Conservation (phyloP, 208 protist species). For the Angomonas deanei region DNA sequence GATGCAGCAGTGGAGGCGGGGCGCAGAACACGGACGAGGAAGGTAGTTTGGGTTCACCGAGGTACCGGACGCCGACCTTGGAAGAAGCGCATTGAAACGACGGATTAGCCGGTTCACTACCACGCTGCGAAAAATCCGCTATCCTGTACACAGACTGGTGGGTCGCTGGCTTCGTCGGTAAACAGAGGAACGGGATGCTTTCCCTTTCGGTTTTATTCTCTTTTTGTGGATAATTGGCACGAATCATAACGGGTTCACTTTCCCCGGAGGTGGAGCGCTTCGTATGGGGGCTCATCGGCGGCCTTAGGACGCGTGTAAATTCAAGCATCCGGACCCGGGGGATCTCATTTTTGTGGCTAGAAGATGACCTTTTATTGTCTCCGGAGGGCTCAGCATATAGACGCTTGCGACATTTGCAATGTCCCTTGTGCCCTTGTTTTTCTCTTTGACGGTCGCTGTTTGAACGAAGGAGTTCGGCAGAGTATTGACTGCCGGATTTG, state of each 20-base stretch:
- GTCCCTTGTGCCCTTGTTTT: no score
- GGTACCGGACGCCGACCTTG: background rate
- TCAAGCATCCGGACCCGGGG: slow-evolving; percentile 17
- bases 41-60: slow-evolving; percentile 44
- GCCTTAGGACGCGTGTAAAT: slow-evolving; percentile 26
- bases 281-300: background rate
- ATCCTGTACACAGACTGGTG: background rate
- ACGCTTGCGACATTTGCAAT: background rate
- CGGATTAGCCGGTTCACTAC: background rate
- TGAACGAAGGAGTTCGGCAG: background rate
- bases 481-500: background rate
- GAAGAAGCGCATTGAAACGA: background rate
- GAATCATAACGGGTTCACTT: background rate
- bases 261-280: background rate
- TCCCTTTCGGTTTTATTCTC: background rate
- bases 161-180: background rate
- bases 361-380: background rate
- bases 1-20: slow-evolving; percentile 35
- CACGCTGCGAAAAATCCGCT: background rate
- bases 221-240: background rate
- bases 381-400: background rate
- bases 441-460: no score
- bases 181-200: background rate
- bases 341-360: background rate
- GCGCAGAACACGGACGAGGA: slow-evolving; percentile 47